Evolutionary conservation across 441 rosid species (phyloP).

Genomic region (Populus tomentosa): DNA sequence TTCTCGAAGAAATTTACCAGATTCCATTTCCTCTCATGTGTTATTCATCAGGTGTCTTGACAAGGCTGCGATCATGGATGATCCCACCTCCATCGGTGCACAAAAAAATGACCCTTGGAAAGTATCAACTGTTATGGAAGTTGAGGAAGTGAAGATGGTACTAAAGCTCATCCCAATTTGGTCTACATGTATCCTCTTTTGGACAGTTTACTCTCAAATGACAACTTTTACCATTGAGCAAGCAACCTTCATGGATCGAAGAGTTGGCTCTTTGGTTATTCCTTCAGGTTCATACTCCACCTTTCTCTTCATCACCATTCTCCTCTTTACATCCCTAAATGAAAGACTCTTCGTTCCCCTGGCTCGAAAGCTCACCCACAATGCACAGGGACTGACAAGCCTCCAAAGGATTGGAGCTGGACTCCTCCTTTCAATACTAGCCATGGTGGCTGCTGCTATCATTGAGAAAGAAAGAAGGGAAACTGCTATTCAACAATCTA

Average conservation of each 20-base stretch:
- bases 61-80: slow-evolving; percentile 62
- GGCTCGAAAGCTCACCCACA: slow-evolving; percentile 50
- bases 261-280: slow-evolving; percentile 45
- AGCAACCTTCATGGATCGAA: slow-evolving; percentile 65
- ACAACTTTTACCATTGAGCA: slow-evolving; percentile 84
- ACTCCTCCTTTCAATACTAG: slow-evolving; percentile 52
- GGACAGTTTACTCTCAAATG: slow-evolving; percentile 93
- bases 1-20: neutral
- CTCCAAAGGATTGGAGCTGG: slow-evolving; percentile 85
- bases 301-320: slow-evolving; percentile 58
- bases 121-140: slow-evolving; percentile 66
- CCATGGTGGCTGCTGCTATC: slow-evolving; percentile 65
- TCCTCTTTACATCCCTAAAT: slow-evolving; percentile 79
- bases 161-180: slow-evolving; percentile 71
- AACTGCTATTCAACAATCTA: slow-evolving; percentile 19
- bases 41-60: slow-evolving; percentile 51
- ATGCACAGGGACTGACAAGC: slow-evolving; percentile 64
- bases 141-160: slow-evolving; percentile 83
- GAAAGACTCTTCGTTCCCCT: slow-evolving; percentile 69
- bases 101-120: slow-evolving; percentile 48
- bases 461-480: slow-evolving; percentile 57
- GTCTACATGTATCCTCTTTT: slow-evolving; percentile 81
- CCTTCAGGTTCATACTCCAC: slow-evolving; percentile 68
- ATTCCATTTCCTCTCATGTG: slow-evolving; percentile 1
- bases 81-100: slow-evolving; percentile 16